phyloP scores from a whole-genome alignment of 306 rosid genomes.

The Clitoria ternatea region DNA sequence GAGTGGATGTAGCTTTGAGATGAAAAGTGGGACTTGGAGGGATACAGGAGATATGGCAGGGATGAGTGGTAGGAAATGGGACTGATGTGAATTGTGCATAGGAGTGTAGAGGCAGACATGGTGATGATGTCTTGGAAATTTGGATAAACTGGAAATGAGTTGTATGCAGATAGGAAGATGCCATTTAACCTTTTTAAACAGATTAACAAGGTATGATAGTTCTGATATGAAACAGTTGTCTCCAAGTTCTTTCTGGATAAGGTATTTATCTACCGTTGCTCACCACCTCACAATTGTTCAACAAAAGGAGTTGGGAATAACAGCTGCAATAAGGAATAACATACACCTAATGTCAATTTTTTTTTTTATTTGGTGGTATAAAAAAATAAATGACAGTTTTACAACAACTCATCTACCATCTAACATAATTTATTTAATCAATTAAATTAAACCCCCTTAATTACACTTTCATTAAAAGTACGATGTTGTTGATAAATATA shows the following conservation, averaged over 20 bases:
- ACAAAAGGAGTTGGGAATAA: background rate
- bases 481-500: no score
- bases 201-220: background rate
- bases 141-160: slow-evolving; percentile 25
- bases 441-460: no score
- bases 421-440: no score
- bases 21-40: slow-evolving; percentile 16
- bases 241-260: slow-evolving; percentile 30
- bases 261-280: slow-evolving; percentile 16
- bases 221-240: slow-evolving; percentile 14
- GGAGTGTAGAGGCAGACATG: slow-evolving; percentile 17
- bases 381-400: no score
- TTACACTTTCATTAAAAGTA: no score
- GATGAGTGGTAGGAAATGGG: slow-evolving; percentile 24
- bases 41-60: slow-evolving; percentile 24
- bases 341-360: no score
- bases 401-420: no score
- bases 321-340: no score
- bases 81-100: slow-evolving; percentile 30
- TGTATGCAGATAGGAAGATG: slow-evolving; percentile 41
- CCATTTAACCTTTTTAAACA: slow-evolving; percentile 41
- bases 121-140: slow-evolving; percentile 32
- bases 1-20: slow-evolving; percentile 31
- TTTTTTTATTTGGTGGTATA: no score
- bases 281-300: slow-evolving; percentile 16